These are phyloP conservation scores for Cryptococcus sp. DNA, from an alignment of 1,284 basidiomycete species.

Conservation along the genomic window DNA sequence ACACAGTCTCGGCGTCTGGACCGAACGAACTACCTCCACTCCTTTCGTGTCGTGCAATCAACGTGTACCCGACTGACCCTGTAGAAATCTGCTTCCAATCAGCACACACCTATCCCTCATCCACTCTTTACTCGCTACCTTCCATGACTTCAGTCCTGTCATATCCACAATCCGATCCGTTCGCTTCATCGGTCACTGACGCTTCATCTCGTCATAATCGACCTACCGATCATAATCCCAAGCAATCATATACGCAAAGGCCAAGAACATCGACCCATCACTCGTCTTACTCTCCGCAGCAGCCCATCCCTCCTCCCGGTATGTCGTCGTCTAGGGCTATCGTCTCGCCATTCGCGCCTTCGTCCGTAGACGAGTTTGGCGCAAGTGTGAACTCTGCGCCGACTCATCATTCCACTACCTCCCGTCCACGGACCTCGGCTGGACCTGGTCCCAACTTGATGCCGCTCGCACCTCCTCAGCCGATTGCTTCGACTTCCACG, in stretches of 20 bases:
- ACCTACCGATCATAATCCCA: slow-evolving; percentile 2
- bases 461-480: slow-evolving; percentile 20
- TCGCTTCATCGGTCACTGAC: slow-evolving; percentile 16
- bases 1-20: not conserved
- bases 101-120: not conserved
- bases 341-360: slow-evolving; percentile 2
- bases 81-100: not conserved
- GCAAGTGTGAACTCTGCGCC: slow-evolving; percentile 7
- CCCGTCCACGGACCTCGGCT: slow-evolving; percentile 10
- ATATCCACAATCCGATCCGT: slow-evolving; percentile 33
- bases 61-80: not conserved
- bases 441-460: slow-evolving; percentile 22
- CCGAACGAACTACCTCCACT: not conserved
- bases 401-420: slow-evolving; percentile 15
- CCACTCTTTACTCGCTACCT: not conserved
- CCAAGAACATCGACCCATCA: too few species aligned
- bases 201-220: slow-evolving; percentile 5
- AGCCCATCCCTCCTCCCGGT: slow-evolving; percentile 2
- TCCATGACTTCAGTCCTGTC: slow-evolving; percentile 31
- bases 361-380: slow-evolving; percentile 23
- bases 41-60: not conserved
- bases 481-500: slow-evolving; percentile 22
- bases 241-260: not conserved
- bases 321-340: slow-evolving; percentile 1
- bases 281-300: slow-evolving; percentile 4